Evolutionary conservation across 345 rosid species (phyloP), one percentile per base, ranked within the genome.

Genomic region (Sonneratia caseolaris): DNA sequence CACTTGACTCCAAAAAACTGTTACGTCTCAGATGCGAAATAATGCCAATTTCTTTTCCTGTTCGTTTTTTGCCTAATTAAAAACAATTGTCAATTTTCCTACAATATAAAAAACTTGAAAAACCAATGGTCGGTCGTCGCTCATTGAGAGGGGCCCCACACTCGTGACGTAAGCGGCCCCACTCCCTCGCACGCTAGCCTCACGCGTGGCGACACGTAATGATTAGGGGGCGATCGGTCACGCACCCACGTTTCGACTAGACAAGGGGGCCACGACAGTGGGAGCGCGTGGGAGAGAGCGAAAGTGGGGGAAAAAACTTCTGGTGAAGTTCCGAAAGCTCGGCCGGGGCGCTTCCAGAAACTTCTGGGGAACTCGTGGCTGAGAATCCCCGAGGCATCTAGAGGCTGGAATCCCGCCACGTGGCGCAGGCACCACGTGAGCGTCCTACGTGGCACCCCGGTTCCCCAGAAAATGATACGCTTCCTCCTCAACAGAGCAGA

Each of bases 321-420:
- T 13, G 51, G 51, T 47, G 51, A 13, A 9, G 51, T 3, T 3
- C 13, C 51, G 51, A 47, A 47, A 10, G 51, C 51, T 7, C 14
- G 51, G 24, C 13, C 27, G 0, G 64, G 53, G 37, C n/a, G 37
- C 79, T 93, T 89, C 98, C 89, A 88, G 97, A 89, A 89, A 84
- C 87, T 93, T 93, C 97, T 71, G 18, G 9, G 61, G 43, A 83
- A 87, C 79, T 83, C 85, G 49, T 88, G 97, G 96, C 88, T 78
- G 81, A 70, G 72, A 83, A 73, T 85, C 51, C 37, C 36, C 49
- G 73, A 77, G 51, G 35, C 64, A 69, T 80, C 69, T 78, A 71
- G 71, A 66, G 90, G 97, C 36, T 64, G 10, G 0, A 0, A 22
- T 68, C 0, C 0, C 3, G 84, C 79, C 97, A 91, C 91, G 89